Evolutionary conservation across 2,329 filamentous ascomycete species (phyloP).

Genomic region (Taxawa tesnikishii): DNA sequence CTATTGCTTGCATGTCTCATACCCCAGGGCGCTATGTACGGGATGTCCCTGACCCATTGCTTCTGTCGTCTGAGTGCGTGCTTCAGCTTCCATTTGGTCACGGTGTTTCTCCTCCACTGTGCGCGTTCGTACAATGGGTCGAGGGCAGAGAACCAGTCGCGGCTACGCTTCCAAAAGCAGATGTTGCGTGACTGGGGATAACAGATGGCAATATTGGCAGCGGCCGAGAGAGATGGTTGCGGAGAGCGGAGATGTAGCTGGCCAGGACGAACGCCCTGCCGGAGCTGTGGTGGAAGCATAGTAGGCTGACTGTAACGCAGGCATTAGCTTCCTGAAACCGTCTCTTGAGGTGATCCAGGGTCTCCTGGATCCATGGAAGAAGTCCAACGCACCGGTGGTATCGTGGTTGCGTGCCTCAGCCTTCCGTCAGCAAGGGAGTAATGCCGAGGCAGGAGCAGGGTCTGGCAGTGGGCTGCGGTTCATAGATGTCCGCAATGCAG

Average conservation of each 20-base stretch:
- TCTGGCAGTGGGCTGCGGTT: too few relatives aligned
- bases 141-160: constrained; percentile 16
- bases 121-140: constrained; percentile 19
- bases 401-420: too few relatives aligned
- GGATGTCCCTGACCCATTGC: constrained; percentile 14
- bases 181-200: constrained; percentile 11
- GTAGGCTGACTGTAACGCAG: too few relatives aligned
- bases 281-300: constrained; percentile 17
- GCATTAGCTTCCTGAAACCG: too few relatives aligned
- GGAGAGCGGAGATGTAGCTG: constrained; percentile 6
- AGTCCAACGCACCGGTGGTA: too few relatives aligned
- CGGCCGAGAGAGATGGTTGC: constrained; percentile 5
- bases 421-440: too few relatives aligned
- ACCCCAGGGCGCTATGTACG: constrained; percentile 17
- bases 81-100: constrained; percentile 18
- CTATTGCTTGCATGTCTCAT: constrained; percentile 17
- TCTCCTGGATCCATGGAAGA: too few relatives aligned
- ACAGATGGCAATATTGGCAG: too few relatives aligned
- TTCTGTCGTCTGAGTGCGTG: constrained; percentile 17
- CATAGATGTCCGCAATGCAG: too few relatives aligned
- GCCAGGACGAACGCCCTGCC: constrained; percentile 8
- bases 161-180: constrained; percentile 13
- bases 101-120: constrained; percentile 15
- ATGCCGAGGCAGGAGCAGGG: too few relatives aligned
- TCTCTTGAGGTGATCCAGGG: too few relatives aligned